A percentile compares a stretch with the other conserved stretches of the same genome.
phyloP scores from a whole-genome alignment of 768 basidiomycete genomes.

The Hypholoma sublateritium region DNA sequence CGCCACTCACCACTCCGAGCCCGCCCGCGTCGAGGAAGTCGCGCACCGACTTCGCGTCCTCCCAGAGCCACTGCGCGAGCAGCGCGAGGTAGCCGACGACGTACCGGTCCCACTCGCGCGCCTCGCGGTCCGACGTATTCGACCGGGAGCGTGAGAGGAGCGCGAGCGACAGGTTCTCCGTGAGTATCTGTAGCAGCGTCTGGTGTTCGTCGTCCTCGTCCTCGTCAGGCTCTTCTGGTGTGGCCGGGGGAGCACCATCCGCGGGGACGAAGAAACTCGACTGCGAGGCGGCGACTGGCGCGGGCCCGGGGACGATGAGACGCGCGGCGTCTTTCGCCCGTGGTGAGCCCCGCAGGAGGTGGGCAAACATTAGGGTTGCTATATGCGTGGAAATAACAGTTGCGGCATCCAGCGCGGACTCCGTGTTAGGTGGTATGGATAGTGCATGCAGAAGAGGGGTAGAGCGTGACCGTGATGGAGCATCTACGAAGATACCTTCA shows the following conservation, averaged over 20 bases:
- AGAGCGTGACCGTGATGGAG: constrained; percentile 42
- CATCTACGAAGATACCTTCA: constrained; percentile 17
- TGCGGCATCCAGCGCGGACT: constrained; percentile 48
- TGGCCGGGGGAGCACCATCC: constrained; percentile 47
- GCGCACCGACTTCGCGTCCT: constrained; percentile 83
- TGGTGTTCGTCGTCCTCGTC: constrained; percentile 67
- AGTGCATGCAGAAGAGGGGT: constrained; percentile 75
- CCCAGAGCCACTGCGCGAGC: constrained; percentile 95
- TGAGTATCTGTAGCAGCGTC: constrained; percentile 78
- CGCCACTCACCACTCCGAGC: constrained; percentile 77
- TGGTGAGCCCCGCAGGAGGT: constrained; percentile 69
- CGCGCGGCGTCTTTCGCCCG: constrained; percentile 65
- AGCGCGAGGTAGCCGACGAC: constrained; percentile 84
- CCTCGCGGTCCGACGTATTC: constrained; percentile 66
- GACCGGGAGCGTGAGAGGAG: constrained; percentile 74
- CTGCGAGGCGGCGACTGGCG: constrained; percentile 28
- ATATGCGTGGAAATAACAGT: constrained; percentile 68
- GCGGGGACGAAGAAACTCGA: constrained; percentile 77
- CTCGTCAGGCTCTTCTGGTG: constrained; percentile 39
- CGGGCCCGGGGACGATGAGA: constrained; percentile 54
- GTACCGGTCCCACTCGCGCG: constrained; percentile 87
- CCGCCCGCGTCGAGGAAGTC: constrained; percentile 92
- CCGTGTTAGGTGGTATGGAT: constrained; percentile 57
- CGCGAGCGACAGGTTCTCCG: constrained; percentile 87
- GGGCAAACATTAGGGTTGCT: constrained; percentile 75